A percentile compares a stretch with the other conserved stretches of the same genome.
phyloP scores from a whole-genome alignment of 2,329 filamentous ascomycete species.

The Curvularia lunata region DNA sequence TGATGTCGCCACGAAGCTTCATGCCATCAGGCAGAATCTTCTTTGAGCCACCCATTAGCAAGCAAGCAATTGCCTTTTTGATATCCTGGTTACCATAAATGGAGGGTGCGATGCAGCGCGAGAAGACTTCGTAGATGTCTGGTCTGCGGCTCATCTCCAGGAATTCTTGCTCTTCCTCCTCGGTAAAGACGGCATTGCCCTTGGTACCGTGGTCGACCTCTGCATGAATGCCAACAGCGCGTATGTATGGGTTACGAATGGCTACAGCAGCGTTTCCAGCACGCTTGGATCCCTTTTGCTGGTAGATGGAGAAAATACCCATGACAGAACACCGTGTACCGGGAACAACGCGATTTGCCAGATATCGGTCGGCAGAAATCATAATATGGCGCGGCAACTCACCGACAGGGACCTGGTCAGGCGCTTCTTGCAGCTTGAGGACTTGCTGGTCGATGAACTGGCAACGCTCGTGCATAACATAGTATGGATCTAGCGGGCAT shows the following conservation, averaged over 20 bases:
- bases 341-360: slow-evolving; percentile 94
- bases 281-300: slow-evolving; percentile 85
- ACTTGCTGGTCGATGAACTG: slow-evolving; percentile 97
- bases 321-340: slow-evolving; percentile 94
- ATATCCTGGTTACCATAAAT: slow-evolving; percentile 97
- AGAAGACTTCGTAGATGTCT: slow-evolving; percentile 90
- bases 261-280: slow-evolving; percentile 81
- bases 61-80: slow-evolving; percentile 94
- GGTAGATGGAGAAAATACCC: slow-evolving; percentile 98
- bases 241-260: slow-evolving; percentile 92
- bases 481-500: slow-evolving; percentile 94
- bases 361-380: slow-evolving; percentile 93
- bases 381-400: slow-evolving; percentile 94
- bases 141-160: slow-evolving; percentile 86
- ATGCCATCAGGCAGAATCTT: slow-evolving; percentile 98
- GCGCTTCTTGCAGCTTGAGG: slow-evolving; percentile 95
- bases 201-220: slow-evolving; percentile 90
- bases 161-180: slow-evolving; percentile 98
- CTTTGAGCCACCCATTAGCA: slow-evolving; percentile 93
- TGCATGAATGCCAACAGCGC: slow-evolving; percentile 89
- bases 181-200: slow-evolving; percentile 81
- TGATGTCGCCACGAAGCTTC: slow-evolving; percentile 97
- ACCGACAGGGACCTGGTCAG: slow-evolving; percentile 95
- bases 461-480: slow-evolving; percentile 91
- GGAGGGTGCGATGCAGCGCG: slow-evolving; percentile 91